phyloP scores from a whole-genome alignment of 2,329 filamentous ascomycete genomes.

The Penicillium sp. region DNA sequence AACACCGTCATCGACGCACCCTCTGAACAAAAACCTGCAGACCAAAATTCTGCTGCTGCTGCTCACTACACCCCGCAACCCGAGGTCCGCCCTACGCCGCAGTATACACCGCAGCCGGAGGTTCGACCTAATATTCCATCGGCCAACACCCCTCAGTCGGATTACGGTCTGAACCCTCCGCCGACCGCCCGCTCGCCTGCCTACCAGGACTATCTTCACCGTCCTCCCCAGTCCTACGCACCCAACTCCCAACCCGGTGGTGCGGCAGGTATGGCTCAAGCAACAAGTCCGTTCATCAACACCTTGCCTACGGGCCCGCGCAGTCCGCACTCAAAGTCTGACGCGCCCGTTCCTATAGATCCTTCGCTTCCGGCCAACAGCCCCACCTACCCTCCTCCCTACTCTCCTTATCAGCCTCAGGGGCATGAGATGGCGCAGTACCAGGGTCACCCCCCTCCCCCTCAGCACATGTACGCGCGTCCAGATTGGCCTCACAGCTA shows the following conservation, averaged over 20 bases:
- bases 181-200: conserved; percentile 72
- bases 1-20: conserved; percentile 57
- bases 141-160: conserved; percentile 81
- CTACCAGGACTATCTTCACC: conserved; percentile 84
- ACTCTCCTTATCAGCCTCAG: conserved; percentile 81
- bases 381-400: conserved; percentile 83
- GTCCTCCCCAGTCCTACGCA: conserved; percentile 68
- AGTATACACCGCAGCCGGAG: conserved; percentile 82
- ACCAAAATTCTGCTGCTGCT: conserved; percentile 82
- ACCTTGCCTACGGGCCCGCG: conserved; percentile 54
- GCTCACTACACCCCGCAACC: conserved; percentile 44
- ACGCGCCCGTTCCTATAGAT: conserved; percentile 98
- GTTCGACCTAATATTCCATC: conserved; percentile 72
- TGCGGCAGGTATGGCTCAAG: conserved; percentile 94
- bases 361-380: conserved; percentile 91
- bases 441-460: conserved; percentile 49
- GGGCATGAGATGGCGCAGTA: conserved; percentile 83
- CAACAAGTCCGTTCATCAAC: conserved; percentile 86
- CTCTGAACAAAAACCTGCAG: conserved; percentile 84
- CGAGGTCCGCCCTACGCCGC: conserved; percentile 47
- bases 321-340: conserved; percentile 74
- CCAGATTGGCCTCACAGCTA: conserved; percentile 49
- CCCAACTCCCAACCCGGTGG: conserved; percentile 69
- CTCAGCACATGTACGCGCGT: conserved; percentile 50
- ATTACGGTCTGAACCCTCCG: conserved; percentile 77